Conservation (phyloP, 2,329 filamentous ascomycete species). For the Penicillium sp. region DNA sequence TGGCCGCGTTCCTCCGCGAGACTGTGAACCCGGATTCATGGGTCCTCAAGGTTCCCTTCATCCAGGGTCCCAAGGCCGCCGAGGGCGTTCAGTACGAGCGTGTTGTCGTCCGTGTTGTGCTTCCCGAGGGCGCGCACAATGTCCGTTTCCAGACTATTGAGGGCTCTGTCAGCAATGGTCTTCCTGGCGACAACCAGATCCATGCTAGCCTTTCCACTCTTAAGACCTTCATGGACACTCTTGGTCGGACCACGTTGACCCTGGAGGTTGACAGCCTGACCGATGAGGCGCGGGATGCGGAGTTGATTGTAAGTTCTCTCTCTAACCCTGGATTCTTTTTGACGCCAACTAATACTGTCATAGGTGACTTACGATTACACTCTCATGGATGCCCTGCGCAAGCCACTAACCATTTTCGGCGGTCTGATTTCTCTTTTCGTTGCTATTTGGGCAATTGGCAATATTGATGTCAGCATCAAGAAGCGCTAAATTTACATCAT, state of each 20-base stretch:
- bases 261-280: slow-evolving; percentile 85
- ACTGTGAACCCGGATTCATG: slow-evolving; percentile 67
- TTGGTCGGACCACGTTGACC: slow-evolving; percentile 81
- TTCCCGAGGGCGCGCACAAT: slow-evolving; percentile 84
- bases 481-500: slow-evolving; percentile 49
- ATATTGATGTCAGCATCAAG: slow-evolving; percentile 80
- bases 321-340: not conserved
- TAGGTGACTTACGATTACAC: slow-evolving; percentile 83
- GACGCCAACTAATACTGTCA: not conserved
- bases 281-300: slow-evolving; percentile 83
- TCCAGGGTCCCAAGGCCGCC: slow-evolving; percentile 84
- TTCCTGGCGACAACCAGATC: slow-evolving; percentile 64
- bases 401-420: slow-evolving; percentile 80
- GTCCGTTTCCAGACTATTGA: slow-evolving; percentile 70
- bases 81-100: slow-evolving; percentile 88
- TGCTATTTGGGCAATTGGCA: slow-evolving; percentile 74
- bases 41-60: slow-evolving; percentile 85
- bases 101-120: slow-evolving; percentile 77
- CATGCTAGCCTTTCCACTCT: slow-evolving; percentile 67
- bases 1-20: slow-evolving; percentile 74
- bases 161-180: slow-evolving; percentile 65
- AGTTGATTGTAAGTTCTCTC: slow-evolving; percentile 64
- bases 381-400: slow-evolving; percentile 73
- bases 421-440: slow-evolving; percentile 76
- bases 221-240: slow-evolving; percentile 90